Percentiles rank a stretch among this genome's conserved stretches.
These are phyloP conservation scores for Cokeromyces recurvatus DNA, from an alignment of 371 early-diverging fungal genomes.

Conservation along the genomic window DNA sequence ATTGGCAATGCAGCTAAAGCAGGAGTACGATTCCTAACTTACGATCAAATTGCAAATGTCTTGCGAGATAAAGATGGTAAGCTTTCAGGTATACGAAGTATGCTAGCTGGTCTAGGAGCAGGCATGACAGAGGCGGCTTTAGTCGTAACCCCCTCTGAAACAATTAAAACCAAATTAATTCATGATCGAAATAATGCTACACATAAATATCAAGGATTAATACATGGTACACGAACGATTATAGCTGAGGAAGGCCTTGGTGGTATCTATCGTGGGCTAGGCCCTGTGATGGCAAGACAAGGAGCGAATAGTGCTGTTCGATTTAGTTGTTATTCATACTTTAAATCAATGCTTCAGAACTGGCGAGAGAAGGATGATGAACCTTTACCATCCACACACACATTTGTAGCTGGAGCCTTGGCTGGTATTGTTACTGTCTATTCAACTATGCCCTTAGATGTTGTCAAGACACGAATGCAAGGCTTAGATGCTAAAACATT, in stretches of 20 bases:
- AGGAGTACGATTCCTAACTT: conserved; percentile 86
- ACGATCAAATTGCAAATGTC: conserved; percentile 74
- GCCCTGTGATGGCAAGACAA: conserved; percentile 88
- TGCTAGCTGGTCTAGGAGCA: conserved; percentile 85
- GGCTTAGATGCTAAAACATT: conserved; percentile 60
- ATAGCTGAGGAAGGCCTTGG: conserved; percentile 73
- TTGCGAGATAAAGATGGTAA: conserved; percentile 71
- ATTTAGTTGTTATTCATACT: conserved; percentile 77
- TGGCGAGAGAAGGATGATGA: conserved; percentile 33
- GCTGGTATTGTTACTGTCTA: conserved; percentile 92
- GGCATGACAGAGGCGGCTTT: conserved; percentile 84
- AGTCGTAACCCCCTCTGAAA: conserved; percentile 90
- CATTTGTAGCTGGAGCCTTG: conserved; percentile 72
- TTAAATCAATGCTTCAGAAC: conserved; percentile 59
- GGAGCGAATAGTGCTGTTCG: conserved; percentile 92
- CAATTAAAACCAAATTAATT: conserved; percentile 90
- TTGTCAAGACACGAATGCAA: conserved; percentile 94
- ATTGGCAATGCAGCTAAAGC: conserved; percentile 90
- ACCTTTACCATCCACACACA: conserved; percentile 59
- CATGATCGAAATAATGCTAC: conserved; percentile 64
- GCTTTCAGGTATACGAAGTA: conserved; percentile 57
- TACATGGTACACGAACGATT: conserved; percentile 67
- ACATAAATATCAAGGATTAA: conserved; percentile 75
- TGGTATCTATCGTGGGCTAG: conserved; percentile 86
- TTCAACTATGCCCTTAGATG: conserved; percentile 93